Percentiles rank a stretch among this genome's conserved stretches.
Conservation (phyloP, 371 early-diverging fungal genomes). For the Mucor piriformis region DNA sequence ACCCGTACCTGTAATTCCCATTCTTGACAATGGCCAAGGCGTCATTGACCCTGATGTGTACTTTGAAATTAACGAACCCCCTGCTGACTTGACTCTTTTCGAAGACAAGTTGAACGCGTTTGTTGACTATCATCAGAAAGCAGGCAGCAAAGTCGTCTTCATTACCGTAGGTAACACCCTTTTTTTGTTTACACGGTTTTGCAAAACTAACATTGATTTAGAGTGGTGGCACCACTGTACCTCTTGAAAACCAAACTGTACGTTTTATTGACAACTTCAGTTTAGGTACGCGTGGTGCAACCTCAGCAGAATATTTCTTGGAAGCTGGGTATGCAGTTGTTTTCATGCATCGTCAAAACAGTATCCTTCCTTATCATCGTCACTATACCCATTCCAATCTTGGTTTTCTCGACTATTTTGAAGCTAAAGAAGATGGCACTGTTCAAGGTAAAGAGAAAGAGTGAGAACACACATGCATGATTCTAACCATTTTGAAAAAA, state of each 20-base stretch:
- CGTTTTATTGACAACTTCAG: conserved; percentile 99
- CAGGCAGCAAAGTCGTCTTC: conserved; percentile 72
- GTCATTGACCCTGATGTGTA: conserved; percentile 79
- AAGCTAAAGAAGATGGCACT: conserved; percentile 57
- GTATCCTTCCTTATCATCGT: conserved; percentile 90
- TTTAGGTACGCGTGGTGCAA: conserved; percentile 95
- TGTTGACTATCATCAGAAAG: conserved; percentile 63
- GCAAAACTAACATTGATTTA: conserved; percentile 11
- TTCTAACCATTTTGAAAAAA: background rate
- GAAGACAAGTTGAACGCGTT: conserved; percentile 69
- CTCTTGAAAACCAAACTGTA: conserved; percentile 95
- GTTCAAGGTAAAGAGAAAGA: conserved; percentile 49
- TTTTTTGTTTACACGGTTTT: background rate
- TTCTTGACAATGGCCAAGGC: conserved; percentile 57
- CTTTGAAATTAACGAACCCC: conserved; percentile 78
- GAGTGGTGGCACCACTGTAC: conserved; percentile 98
- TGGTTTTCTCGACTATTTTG: conserved; percentile 80
- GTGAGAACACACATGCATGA: background rate
- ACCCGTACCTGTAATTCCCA: background rate
- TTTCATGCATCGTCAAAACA: conserved; percentile 93
- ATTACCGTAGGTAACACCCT: conserved; percentile 65
- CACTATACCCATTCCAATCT: conserved; percentile 85
- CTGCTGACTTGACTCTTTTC: conserved; percentile 68
- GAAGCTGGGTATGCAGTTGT: conserved; percentile 93
- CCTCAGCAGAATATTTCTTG: conserved; percentile 94